Conservation (phyloP, 2,329 filamentous ascomycete species). For the Cladosporium cucumerinum region DNA sequence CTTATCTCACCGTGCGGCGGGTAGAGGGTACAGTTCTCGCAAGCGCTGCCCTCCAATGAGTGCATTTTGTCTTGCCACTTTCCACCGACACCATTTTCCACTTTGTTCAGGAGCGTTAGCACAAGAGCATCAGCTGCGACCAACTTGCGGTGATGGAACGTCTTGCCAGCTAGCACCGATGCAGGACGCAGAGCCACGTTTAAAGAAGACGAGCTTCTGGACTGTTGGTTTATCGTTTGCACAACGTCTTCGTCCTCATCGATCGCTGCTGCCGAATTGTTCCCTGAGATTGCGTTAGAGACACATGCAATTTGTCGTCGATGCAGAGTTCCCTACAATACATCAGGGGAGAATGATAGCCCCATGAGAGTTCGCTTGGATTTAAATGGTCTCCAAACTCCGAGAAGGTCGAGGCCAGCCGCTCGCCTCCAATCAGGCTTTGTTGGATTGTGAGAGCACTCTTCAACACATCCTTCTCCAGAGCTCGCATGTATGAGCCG, state of each 20-base stretch:
- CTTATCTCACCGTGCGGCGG: slow-evolving; percentile 55
- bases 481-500: slow-evolving; percentile 73
- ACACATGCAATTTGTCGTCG: not conserved
- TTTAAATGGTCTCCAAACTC: slow-evolving; percentile 26
- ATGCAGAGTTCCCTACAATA: slow-evolving; percentile 53
- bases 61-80: slow-evolving; percentile 63
- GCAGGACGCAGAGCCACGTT: slow-evolving; percentile 74
- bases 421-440: slow-evolving; percentile 56
- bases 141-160: slow-evolving; percentile 64
- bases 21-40: slow-evolving; percentile 62
- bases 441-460: slow-evolving; percentile 69
- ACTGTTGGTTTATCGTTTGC: slow-evolving; percentile 64
- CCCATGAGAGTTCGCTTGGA: slow-evolving; percentile 57
- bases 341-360: slow-evolving; percentile 77
- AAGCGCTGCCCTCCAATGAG: slow-evolving; percentile 49
- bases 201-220: slow-evolving; percentile 61
- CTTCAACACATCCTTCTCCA: slow-evolving; percentile 62
- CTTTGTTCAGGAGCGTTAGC: slow-evolving; percentile 69
- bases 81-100: slow-evolving; percentile 60
- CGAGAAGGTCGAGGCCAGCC: slow-evolving; percentile 21
- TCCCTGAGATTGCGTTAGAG: slow-evolving; percentile 36
- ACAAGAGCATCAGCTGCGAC: slow-evolving; percentile 74
- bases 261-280: slow-evolving; percentile 60
- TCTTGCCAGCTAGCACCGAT: slow-evolving; percentile 79
- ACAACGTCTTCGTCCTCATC: slow-evolving; percentile 61